Evolutionary conservation across 805 yeast species (phyloP), one percentile per base, ranked within the genome.

Genomic region (Candida corydali): DNA sequence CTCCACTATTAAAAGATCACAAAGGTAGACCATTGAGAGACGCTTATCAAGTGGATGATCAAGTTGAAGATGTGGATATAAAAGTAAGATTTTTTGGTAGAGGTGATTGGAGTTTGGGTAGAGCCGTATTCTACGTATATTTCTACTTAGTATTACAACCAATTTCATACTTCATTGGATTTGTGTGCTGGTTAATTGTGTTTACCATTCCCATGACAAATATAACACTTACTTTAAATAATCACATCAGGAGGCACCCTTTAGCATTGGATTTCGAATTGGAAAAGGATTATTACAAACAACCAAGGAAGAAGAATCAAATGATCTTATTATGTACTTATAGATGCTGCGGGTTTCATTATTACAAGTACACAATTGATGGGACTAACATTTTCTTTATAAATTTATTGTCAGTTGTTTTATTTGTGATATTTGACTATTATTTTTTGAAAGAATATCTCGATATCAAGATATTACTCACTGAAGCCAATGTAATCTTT

Each of bases 161-260:
- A 1, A 51, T 85, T 2, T 65, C 80, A 22, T 54, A 67, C 11
- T 3, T 73, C 0, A 65, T 87, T 5, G 73, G 83, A 5, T 46
- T 75, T 1, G 31, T 79, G 4, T 76, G 91, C 47, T 93, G 96
- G 96, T 58, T 91, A 25, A 57, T 76, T 24, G 96, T 89, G 0
- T 82, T 93, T 56, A 79, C 96, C 5, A 87, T 91, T 32, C 98
- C 98, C 27, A 87, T 93, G 94, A 80, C 94, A 12, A 87, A 87
- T 36, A 82, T 87, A 12, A 65, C 84, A 18, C 60, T 69, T 47
- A 78, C 81, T 15, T 57, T 93, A 23, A 70, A 82, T 46, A 74
- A 76, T 40, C 97, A 93, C 57, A 65, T 89, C 40, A 78, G 95
- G 51, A 76, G 89, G 40, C 96, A 89, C 57, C 98, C 98, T 0